These are phyloP conservation scores for Lipomyces lipofer DNA, from an alignment of 805 yeast species.

Conservation along the genomic window DNA sequence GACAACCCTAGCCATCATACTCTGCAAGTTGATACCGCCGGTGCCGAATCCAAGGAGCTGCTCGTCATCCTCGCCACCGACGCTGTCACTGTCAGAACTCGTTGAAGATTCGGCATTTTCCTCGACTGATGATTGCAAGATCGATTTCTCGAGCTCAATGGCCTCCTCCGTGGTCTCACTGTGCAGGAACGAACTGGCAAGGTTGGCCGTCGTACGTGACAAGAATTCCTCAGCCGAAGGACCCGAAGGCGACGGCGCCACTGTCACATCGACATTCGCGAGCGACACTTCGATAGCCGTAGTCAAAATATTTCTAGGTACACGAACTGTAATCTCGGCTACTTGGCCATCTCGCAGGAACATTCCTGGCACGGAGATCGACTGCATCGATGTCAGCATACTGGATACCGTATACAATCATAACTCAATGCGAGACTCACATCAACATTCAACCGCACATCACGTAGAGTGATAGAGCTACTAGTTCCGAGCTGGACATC, in stretches of 20 bases:
- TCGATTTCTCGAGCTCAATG: slow-evolving; percentile 17
- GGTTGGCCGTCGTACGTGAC: slow-evolving; percentile 71
- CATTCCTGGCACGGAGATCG: slow-evolving; percentile 32
- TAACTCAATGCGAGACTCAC: not conserved
- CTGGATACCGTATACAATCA: no score
- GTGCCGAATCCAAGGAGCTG: slow-evolving; percentile 36
- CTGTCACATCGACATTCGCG: slow-evolving; percentile 53
- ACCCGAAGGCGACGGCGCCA: slow-evolving; percentile 41
- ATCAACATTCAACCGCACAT: slow-evolving; percentile 31
- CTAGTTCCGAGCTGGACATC: slow-evolving; percentile 73
- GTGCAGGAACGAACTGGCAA: slow-evolving; percentile 53
- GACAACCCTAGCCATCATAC: slow-evolving; percentile 40
- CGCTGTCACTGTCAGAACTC: slow-evolving; percentile 1
- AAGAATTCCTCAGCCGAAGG: slow-evolving; percentile 47
- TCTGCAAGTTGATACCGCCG: slow-evolving; percentile 36
- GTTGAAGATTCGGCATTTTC: not conserved
- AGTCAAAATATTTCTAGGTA: slow-evolving; percentile 44
- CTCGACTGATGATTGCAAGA: slow-evolving; percentile 19
- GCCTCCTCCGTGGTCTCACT: slow-evolving; percentile 40
- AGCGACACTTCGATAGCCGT: slow-evolving; percentile 59
- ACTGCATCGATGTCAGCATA: no score
- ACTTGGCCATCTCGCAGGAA: slow-evolving; percentile 27
- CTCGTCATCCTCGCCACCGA: slow-evolving; percentile 25
- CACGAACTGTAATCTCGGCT: slow-evolving; percentile 20
- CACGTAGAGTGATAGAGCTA: slow-evolving; percentile 39